These are phyloP conservation scores for Chalciporus piperatus DNA, from an alignment of 768 basidiomycete genomes.

Conservation along the genomic window DNA sequence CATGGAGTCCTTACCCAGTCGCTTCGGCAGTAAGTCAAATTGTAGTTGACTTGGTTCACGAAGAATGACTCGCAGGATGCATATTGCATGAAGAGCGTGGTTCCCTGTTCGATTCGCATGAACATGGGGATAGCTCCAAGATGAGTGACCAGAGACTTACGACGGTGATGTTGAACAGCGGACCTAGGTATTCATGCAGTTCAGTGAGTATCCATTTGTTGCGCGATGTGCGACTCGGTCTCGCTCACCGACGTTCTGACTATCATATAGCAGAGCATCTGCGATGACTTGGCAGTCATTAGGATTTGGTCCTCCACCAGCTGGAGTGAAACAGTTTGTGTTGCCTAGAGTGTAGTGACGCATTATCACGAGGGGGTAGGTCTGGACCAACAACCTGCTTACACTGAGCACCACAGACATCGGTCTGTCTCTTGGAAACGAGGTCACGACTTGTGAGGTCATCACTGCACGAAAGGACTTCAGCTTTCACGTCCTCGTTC, in stretches of 20 bases:
- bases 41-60: slow-evolving; percentile 42
- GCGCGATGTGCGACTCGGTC: not conserved
- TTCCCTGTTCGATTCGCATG: slow-evolving; percentile 2
- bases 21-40: slow-evolving; percentile 43
- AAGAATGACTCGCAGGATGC: slow-evolving; percentile 46
- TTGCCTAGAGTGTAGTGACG: slow-evolving; percentile 18
- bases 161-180: slow-evolving; percentile 9
- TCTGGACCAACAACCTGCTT: slow-evolving; percentile 3
- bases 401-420: slow-evolving; percentile 45
- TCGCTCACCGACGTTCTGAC: slow-evolving; percentile 41
- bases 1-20: slow-evolving; percentile 38
- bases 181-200: not conserved
- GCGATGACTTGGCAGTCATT: slow-evolving; percentile 49
- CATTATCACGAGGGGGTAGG: not conserved
- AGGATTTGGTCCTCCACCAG: slow-evolving; percentile 47
- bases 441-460: not conserved
- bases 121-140: not conserved
- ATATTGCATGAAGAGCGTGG: slow-evolving; percentile 34
- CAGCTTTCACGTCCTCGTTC: slow-evolving; percentile 42
- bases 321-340: slow-evolving; percentile 45
- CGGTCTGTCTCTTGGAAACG: slow-evolving; percentile 16
- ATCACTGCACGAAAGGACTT: slow-evolving; percentile 32
- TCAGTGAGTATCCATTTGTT: not conserved
- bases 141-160: not conserved
- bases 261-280: slow-evolving; percentile 45